Percentiles rank a stretch among this genome's conserved stretches.
Evolutionary conservation across 768 basidiomycete genomes (phyloP).

Genomic region (Psilocybe subaeruginosa): DNA sequence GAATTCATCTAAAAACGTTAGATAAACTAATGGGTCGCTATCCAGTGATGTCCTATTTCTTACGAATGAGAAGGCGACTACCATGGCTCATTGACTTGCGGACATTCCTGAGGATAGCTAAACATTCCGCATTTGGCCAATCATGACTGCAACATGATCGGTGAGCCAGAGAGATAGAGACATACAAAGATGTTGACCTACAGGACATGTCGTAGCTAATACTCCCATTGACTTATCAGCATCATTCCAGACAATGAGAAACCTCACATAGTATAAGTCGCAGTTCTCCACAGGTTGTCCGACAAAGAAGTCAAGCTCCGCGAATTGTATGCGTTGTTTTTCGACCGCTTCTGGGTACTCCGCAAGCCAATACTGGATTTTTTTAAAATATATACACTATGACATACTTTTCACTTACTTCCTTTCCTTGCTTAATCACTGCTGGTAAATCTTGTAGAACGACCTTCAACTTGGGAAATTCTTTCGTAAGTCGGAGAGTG

Average conservation of each 20-base stretch:
- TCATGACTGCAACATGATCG: conserved; percentile 34
- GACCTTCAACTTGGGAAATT: conserved; percentile 35
- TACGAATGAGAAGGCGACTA: conserved; percentile 41
- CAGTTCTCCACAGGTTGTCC: conserved; percentile 37
- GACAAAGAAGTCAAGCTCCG: conserved; percentile 40
- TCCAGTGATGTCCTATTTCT: conserved; percentile 8
- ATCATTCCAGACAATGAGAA: background rate
- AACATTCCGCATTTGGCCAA: conserved; percentile 40
- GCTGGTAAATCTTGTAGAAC: conserved; percentile 39
- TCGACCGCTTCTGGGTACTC: conserved; percentile 36
- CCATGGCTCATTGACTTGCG: conserved; percentile 35
- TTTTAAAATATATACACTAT: too few relatives aligned
- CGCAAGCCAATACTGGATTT: conserved; percentile 27
- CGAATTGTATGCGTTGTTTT: conserved; percentile 38
- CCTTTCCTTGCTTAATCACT: conserved; percentile 31
- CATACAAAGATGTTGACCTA: conserved; percentile 17
- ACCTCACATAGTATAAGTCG: conserved; percentile 43
- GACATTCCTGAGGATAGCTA: conserved; percentile 38
- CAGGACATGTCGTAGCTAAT: conserved; percentile 39
- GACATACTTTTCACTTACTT: conserved; percentile 12
- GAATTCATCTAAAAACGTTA: conserved; percentile 33
- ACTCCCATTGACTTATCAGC: background rate
- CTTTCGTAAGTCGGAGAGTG: conserved; percentile 33
- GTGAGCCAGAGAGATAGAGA: background rate
- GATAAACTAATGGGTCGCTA: background rate